Conservation (phyloP, 805 yeast species). For the Dipodascus geniculatus region DNA sequence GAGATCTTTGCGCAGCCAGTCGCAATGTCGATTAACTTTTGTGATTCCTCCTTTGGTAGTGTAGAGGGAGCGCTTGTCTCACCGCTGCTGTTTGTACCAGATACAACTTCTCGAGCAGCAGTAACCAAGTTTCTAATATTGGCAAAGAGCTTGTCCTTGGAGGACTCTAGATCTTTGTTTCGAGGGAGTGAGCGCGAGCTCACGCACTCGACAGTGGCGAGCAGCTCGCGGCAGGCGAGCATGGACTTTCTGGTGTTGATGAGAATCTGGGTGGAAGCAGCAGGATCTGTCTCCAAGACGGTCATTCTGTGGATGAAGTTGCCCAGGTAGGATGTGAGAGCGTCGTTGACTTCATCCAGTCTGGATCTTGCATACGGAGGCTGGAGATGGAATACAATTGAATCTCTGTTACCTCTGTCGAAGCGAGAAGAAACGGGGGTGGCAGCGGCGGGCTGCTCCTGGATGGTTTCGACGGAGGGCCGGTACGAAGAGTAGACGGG, state of each 20-base stretch:
- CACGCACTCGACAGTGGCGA: constrained; percentile 26
- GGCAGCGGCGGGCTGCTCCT: background rate
- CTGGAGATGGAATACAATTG: constrained; percentile 15
- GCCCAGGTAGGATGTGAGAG: constrained; percentile 23
- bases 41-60: constrained; percentile 6
- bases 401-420: constrained; percentile 10
- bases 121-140: constrained; percentile 25
- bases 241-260: constrained; percentile 27
- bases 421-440: background rate
- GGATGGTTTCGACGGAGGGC: constrained; percentile 2
- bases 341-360: constrained; percentile 26
- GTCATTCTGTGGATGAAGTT: constrained; percentile 22
- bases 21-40: constrained; percentile 19
- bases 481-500: background rate
- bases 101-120: constrained; percentile 27
- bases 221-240: constrained; percentile 29
- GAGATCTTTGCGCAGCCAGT: constrained; percentile 24
- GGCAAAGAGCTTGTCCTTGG: constrained; percentile 24
- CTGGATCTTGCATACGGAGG: constrained; percentile 23
- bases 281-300: constrained; percentile 20
- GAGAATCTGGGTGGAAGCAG: constrained; percentile 23
- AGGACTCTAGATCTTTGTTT: constrained; percentile 21
- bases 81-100: constrained; percentile 6
- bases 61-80: background rate
- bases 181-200: constrained; percentile 19